Conservation (phyloP, 1,284 basidiomycete genomes). For the Porogramme epimiltina region DNA sequence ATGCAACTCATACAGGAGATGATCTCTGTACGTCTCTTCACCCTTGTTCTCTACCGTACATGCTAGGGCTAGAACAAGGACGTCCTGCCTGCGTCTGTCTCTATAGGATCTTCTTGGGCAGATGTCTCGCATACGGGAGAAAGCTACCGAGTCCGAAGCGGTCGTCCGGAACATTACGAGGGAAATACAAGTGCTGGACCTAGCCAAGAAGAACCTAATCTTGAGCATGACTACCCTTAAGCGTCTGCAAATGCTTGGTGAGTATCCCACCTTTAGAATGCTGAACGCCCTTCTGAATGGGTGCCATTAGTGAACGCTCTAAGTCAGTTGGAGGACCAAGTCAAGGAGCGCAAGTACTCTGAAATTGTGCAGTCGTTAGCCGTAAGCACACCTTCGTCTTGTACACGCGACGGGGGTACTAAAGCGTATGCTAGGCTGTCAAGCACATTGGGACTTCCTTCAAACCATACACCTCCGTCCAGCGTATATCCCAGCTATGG, state of each 20-base stretch:
- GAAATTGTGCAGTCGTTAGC: constrained; percentile 85
- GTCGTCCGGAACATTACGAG: constrained; percentile 95
- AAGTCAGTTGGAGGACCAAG: constrained; percentile 77
- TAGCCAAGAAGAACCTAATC: constrained; percentile 92
- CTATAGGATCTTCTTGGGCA: constrained; percentile 86
- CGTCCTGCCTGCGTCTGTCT: neutral
- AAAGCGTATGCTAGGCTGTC: constrained; percentile 62
- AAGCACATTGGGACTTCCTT: constrained; percentile 83
- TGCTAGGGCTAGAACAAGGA: too few relatives aligned
- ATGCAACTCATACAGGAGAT: constrained; percentile 92
- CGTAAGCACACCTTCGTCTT: constrained; percentile 43
- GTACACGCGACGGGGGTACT: neutral
- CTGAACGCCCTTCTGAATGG: neutral
- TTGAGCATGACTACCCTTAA: constrained; percentile 90
- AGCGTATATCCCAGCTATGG: constrained; percentile 76
- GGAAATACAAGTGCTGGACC: constrained; percentile 94
- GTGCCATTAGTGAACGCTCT: constrained; percentile 85
- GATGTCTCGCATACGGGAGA: constrained; percentile 93
- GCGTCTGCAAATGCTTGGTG: constrained; percentile 92
- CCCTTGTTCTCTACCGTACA: neutral
- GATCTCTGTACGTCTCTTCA: constrained; percentile 72
- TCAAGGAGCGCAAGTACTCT: constrained; percentile 76
- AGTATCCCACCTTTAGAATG: constrained; percentile 25
- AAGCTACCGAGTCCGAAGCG: constrained; percentile 94
- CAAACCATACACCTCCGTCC: constrained; percentile 74